A percentile compares a stretch with the other conserved stretches of the same genome.
Evolutionary conservation across 345 rosid genomes (phyloP).

Genomic region (Aethionema arabicum): DNA sequence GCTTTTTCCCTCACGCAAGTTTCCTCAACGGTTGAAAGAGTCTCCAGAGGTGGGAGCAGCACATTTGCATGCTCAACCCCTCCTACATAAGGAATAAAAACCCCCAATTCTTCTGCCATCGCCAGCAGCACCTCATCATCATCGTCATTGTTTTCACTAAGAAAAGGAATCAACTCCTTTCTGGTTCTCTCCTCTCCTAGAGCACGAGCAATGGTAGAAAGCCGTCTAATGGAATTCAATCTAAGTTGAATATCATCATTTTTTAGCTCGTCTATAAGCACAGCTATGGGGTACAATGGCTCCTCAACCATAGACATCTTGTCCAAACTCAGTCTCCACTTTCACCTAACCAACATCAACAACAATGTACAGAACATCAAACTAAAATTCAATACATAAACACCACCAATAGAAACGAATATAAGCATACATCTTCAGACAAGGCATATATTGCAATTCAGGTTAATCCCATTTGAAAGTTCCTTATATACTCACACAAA

Average conservation of each 20-base stretch:
- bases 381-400: background rate
- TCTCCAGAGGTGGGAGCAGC: constrained; percentile 68
- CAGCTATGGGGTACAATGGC: constrained; percentile 78
- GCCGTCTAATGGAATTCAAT: constrained; percentile 62
- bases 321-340: constrained; percentile 6
- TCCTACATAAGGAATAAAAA: constrained; percentile 73
- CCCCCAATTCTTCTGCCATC: constrained; percentile 80
- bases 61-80: constrained; percentile 67
- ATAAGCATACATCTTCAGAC: constrained; percentile 1
- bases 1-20: constrained; percentile 77
- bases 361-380: background rate
- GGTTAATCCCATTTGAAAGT: too few species aligned
- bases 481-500: too few species aligned
- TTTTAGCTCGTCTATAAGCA: constrained; percentile 72
- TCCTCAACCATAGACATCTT: constrained; percentile 65
- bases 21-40: constrained; percentile 65
- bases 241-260: constrained; percentile 81
- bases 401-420: background rate
- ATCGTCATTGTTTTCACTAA: constrained; percentile 75
- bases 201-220: constrained; percentile 75
- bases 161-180: constrained; percentile 71
- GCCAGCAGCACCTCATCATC: constrained; percentile 81
- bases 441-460: too few species aligned
- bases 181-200: constrained; percentile 78
- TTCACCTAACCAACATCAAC: constrained; percentile 5